A percentile compares a stretch with the other conserved stretches of the same genome.
phyloP scores from a whole-genome alignment of 495 filamentous ascomycete species.

The Neurospora sp. region DNA sequence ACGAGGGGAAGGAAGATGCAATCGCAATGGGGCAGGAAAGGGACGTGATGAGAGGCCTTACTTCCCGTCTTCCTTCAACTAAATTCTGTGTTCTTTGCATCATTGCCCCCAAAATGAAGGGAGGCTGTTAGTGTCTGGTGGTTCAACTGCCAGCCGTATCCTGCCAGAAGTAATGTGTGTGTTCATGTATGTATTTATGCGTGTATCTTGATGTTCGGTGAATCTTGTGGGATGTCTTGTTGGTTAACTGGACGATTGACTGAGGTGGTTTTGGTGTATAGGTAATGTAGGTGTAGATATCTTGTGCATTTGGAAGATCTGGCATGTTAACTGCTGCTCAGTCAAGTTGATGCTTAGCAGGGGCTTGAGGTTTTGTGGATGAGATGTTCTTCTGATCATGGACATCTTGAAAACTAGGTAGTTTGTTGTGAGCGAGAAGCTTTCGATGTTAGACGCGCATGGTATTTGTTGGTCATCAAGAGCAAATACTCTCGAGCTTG shows the following conservation, averaged over 20 bases:
- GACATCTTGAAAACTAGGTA: not conserved
- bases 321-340: not conserved
- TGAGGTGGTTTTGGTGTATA: not conserved
- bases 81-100: too few species aligned
- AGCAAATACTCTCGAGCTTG: not conserved
- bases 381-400: not conserved
- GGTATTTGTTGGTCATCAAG: not conserved
- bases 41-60: too few species aligned
- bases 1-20: too few species aligned
- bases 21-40: too few species aligned
- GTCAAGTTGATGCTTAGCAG: not conserved
- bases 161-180: not conserved
- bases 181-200: not conserved
- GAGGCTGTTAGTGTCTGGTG: too few species aligned
- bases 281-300: too few species aligned
- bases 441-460: not conserved
- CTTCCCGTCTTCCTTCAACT: too few species aligned
- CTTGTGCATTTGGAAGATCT: not conserved
- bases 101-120: too few species aligned
- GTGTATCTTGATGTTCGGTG: too few species aligned
- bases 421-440: not conserved
- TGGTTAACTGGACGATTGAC: not conserved
- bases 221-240: not conserved
- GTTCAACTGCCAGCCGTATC: too few species aligned
- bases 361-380: not conserved